Base-by-base conservation (phyloP, 129 eudicot genomes). In the Escallonia herrerae region DNA sequence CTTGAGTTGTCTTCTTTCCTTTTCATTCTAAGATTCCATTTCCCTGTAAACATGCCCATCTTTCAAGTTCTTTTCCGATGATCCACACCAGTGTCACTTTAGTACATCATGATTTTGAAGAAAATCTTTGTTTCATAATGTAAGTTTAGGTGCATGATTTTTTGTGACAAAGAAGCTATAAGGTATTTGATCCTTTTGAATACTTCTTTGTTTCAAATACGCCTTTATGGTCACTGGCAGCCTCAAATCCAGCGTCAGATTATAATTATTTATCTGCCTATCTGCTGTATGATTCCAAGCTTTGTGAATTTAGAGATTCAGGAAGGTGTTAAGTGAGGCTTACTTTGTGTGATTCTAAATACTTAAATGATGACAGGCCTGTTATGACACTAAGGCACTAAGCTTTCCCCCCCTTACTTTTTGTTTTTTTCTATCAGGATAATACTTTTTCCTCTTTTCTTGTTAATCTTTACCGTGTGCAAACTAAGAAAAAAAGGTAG, bases 131-230 rank as follows among this genome's bases (percentile, higher is more conserved):
- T 13, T 53, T 66, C 57, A 67, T 58, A 47, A 45, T 77, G 58
- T 65, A 13, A 67, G 43, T 45, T 69, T 63, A 58, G 44, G 62
- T 53, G 66, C 9, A 22, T 70, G 65, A 22, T 15, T 5, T 63
- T 63, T 63, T 50, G 13, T 63, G 39, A 74, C 9, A 64, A 14
- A 69, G 38, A 72, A 49, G 43, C 62, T 41, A 52, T 65, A 71
- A 14, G 73, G 79, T 73, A 74, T 14, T 67, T 55, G 50, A 0
- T n/a, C 5, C 4, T n/a, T 55, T 44, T 41, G 2, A 42, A 47
- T 40, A 3, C 46, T 73, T 44, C 56, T 3, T 53, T 49, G 54
- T 49, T 49, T 49, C 54, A 3, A 7, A 3, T 49, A 7, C 4
- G 9, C 12, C 9, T 49, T 11, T 49, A 49, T 7, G 3, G 3